Conservation (phyloP, 2,329 filamentous ascomycete genomes). For the Fusarium miscanthi region DNA sequence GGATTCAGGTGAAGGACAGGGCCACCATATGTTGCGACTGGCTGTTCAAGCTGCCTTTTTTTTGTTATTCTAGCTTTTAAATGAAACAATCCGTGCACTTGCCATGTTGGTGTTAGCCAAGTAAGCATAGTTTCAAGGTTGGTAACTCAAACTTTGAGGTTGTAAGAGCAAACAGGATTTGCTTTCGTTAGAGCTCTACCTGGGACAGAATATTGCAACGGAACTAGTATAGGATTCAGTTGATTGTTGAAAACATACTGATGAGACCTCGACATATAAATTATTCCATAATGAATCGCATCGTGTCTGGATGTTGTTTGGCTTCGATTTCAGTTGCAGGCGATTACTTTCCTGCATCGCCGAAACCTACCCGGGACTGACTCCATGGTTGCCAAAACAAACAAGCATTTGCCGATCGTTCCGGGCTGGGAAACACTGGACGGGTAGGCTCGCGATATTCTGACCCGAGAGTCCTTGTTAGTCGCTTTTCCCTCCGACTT, state of each 20-base stretch:
- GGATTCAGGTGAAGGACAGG: conserved; percentile 39
- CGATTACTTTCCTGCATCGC: not conserved
- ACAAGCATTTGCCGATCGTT: not conserved
- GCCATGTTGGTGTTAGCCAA: not conserved
- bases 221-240: not conserved
- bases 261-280: not conserved
- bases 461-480: not conserved
- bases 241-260: no score
- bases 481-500: not conserved
- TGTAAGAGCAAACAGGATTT: not conserved
- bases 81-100: not conserved
- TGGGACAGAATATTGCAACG: not conserved
- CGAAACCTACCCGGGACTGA: conserved; percentile 34
- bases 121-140: conserved; percentile 38
- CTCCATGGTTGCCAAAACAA: not conserved
- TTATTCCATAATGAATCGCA: not conserved
- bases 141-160: not conserved
- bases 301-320: not conserved
- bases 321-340: not conserved
- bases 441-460: not conserved
- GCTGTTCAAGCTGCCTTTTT: not conserved
- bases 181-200: not conserved
- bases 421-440: not conserved
- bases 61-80: not conserved
- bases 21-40: conserved; percentile 8